Evolutionary conservation across 345 rosid genomes (phyloP).

Genomic region (Pugionium cornutum): DNA sequence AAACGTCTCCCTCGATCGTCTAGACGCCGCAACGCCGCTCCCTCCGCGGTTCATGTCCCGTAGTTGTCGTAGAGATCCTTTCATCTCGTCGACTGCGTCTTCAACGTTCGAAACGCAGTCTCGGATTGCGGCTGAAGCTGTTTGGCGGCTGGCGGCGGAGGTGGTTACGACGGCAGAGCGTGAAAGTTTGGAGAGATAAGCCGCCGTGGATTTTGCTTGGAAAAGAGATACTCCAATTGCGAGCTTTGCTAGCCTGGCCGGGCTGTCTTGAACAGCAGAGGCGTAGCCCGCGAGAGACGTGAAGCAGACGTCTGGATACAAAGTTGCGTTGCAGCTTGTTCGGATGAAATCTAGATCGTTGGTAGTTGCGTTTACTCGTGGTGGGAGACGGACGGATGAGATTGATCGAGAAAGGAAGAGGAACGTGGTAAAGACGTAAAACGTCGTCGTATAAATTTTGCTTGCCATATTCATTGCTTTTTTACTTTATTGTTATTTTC

Average conservation of each 20-base stretch:
- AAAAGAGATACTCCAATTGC: slow-evolving; percentile 63
- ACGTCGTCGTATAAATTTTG: slow-evolving; percentile 25
- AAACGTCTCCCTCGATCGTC: slow-evolving; percentile 48
- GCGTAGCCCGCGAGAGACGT: slow-evolving; percentile 65
- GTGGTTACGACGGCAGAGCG: slow-evolving; percentile 51
- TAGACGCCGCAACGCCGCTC: slow-evolving; percentile 19
- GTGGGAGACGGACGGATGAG: slow-evolving; percentile 33
- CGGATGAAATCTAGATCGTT: slow-evolving; percentile 65
- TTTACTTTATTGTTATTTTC: background rate
- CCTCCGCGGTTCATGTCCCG: slow-evolving; percentile 53
- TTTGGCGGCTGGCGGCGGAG: slow-evolving; percentile 40
- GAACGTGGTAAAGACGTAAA: slow-evolving; percentile 36
- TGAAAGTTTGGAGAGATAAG: slow-evolving; percentile 59
- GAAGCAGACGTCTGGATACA: slow-evolving; percentile 80
- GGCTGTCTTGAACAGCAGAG: slow-evolving; percentile 50
- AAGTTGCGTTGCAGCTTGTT: slow-evolving; percentile 68
- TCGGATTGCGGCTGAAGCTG: slow-evolving; percentile 56
- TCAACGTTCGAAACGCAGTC: slow-evolving; percentile 80
- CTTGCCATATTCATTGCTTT: slow-evolving; percentile 32
- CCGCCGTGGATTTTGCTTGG: slow-evolving; percentile 51
- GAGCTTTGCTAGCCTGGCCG: slow-evolving; percentile 58
- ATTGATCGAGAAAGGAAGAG: slow-evolving; percentile 37
- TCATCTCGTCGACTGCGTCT: slow-evolving; percentile 85
- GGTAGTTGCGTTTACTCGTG: slow-evolving; percentile 27
- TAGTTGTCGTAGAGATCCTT: slow-evolving; percentile 78